phyloP scores from a whole-genome alignment of 352 stramenopile genomes.

The Phytophthora sp. region DNA sequence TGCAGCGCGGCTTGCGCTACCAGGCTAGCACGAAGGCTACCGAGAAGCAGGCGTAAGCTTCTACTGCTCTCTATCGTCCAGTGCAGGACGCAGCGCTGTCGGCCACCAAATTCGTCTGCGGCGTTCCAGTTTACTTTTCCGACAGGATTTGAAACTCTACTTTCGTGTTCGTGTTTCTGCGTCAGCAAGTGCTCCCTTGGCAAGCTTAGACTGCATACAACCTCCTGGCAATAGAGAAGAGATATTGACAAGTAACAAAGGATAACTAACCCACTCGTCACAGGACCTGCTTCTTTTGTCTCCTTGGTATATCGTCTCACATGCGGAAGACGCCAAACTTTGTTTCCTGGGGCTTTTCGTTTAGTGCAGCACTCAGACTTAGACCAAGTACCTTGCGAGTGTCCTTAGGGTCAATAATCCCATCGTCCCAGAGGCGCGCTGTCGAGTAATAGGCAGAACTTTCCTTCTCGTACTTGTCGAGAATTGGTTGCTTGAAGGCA shows the following conservation, averaged over 20 bases:
- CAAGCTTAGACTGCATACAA: constrained; percentile 31
- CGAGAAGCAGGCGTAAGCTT: constrained; percentile 33
- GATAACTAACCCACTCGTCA: constrained; percentile 16
- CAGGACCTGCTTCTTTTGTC: constrained; percentile 5
- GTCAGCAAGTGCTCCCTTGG: constrained; percentile 24
- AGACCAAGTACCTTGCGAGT: constrained; percentile 89
- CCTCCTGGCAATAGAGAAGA: constrained; percentile 30
- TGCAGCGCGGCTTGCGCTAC: constrained; percentile 64
- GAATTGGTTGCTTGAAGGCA: constrained; percentile 95
- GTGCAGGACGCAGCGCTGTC: constrained; percentile 13
- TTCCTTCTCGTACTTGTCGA: constrained; percentile 96
- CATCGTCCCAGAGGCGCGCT: constrained; percentile 98
- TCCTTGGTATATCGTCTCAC: constrained; percentile 45
- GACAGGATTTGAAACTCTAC: constrained; percentile 12
- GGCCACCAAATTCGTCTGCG: constrained; percentile 19
- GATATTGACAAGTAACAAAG: constrained; percentile 25
- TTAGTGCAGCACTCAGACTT: constrained; percentile 75
- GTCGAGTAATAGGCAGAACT: constrained; percentile 96
- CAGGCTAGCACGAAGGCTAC: constrained; percentile 45
- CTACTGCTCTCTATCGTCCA: constrained; percentile 16
- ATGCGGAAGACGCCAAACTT: constrained; percentile 98
- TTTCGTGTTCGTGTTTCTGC: constrained; percentile 22
- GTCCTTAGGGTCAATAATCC: constrained; percentile 97
- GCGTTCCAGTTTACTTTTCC: constrained; percentile 16
- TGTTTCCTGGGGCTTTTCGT: constrained; percentile 79